Conservation (phyloP, 257 asterid species). For the Hygrophila difformis region DNA sequence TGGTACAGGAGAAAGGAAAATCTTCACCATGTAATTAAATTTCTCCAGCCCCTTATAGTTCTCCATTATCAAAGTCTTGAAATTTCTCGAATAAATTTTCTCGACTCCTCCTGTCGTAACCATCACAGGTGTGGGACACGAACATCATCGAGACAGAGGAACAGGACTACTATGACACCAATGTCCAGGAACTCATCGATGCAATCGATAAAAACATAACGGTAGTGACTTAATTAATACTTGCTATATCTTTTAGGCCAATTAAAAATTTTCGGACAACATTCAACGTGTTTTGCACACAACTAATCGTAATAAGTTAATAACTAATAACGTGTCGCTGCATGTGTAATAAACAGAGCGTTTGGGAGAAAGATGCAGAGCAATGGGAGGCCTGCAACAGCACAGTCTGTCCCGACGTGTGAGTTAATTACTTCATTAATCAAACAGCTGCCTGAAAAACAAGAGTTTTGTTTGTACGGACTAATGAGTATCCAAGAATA, state of each 20-base stretch:
- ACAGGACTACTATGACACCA: slow-evolving; percentile 30
- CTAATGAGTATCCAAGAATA: too few relatives aligned
- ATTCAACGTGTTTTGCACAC: too few relatives aligned
- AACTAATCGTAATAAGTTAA: too few relatives aligned
- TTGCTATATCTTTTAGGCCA: not conserved
- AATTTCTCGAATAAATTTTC: too few relatives aligned
- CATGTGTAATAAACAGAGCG: slow-evolving; percentile 19
- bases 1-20: slow-evolving; percentile 42
- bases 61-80: not conserved
- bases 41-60: not conserved
- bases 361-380: slow-evolving; percentile 38
- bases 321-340: too few relatives aligned
- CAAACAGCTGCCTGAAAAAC: not conserved
- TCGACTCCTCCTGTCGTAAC: not conserved
- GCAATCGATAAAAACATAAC: slow-evolving; percentile 41
- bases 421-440: slow-evolving; percentile 8
- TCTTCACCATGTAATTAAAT: slow-evolving; percentile 37
- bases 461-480: not conserved
- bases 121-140: slow-evolving; percentile 44
- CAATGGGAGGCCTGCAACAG: slow-evolving; percentile 43
- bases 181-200: slow-evolving; percentile 23
- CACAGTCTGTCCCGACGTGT: slow-evolving; percentile 43
- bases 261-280: too few relatives aligned
- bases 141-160: slow-evolving; percentile 45
- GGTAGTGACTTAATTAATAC: slow-evolving; percentile 14